Percentiles rank a stretch among this genome's conserved stretches.
Evolutionary conservation across 805 yeast species (phyloP).

Genomic region (Sporopachydermia lactativora): DNA sequence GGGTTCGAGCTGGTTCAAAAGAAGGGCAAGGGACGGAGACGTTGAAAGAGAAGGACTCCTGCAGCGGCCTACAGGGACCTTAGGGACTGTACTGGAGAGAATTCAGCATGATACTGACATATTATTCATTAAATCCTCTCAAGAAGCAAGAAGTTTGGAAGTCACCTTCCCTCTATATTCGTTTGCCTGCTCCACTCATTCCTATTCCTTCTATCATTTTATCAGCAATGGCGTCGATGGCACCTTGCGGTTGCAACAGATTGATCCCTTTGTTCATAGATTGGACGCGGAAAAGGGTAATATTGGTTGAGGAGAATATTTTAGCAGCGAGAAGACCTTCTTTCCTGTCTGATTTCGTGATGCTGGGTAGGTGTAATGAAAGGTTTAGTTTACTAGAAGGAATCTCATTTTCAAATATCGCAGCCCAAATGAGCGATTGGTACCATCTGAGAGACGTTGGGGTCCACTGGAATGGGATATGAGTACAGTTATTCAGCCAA

Average conservation of each 20-base stretch:
- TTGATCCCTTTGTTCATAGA: constrained; percentile 25
- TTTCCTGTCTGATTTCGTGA: too few species aligned
- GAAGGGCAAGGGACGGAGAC: constrained; percentile 30
- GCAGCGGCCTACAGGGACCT: too few species aligned
- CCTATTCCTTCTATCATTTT: constrained; percentile 30
- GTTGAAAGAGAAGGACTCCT: constrained; percentile 9
- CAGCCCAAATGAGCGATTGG: constrained; percentile 47
- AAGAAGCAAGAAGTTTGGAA: too few species aligned
- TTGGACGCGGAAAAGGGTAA: constrained; percentile 36
- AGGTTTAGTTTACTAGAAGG: not conserved
- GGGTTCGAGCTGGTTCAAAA: constrained; percentile 84
- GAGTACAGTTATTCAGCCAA: not conserved
- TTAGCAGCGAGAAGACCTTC: not conserved
- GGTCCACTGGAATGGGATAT: constrained; percentile 54
- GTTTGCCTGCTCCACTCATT: not conserved
- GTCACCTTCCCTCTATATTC: constrained; percentile 5
- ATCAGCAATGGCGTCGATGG: constrained; percentile 35
- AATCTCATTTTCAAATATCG: constrained; percentile 27
- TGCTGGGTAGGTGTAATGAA: too few species aligned
- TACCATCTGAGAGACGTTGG: constrained; percentile 63
- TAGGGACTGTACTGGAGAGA: too few species aligned
- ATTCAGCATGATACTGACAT: too few species aligned
- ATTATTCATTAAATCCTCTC: too few species aligned
- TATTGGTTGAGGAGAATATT: constrained; percentile 23
- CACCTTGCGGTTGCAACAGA: constrained; percentile 24